Base-by-base conservation (phyloP, 371 early-diverging fungal genomes). In the Apophysomyces variabilis region DNA sequence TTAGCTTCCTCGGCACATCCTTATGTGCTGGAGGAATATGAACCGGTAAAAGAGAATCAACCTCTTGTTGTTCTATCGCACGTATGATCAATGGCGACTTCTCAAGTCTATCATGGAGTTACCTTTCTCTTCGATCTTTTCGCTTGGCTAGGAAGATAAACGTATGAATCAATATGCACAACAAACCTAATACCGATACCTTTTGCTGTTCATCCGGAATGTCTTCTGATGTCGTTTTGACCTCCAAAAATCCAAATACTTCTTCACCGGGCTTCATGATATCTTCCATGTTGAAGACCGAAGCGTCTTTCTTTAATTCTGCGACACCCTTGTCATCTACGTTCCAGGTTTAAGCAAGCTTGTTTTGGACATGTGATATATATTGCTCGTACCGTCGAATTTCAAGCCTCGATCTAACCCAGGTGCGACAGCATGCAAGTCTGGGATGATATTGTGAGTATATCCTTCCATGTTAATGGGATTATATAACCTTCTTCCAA, bases 391-490 rank as follows among this genome's bases (percentile, higher is more conserved):
- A 77, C 78, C 80, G 59, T 77, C 83, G 69, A 87, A 82, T 1
- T 60, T 54, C 12, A 86, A 59, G 0, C 91, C 91, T 38, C 90
- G 84, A 16, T 80, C 83, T 38, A 93, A 86, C 7, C 92, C 93
- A 14, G 90, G 90, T 5, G 91, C 84, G 21, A 83, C 72, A 1
- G 84, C 71, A 21, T 71, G 39, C 6, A 61, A 50, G 45, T 72
- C 68, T 67, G 58, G 18, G 18, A 21, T 7, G 21, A 50, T 50
- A 21, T 2, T 50, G 21, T 18, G 54, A 50, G 21, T 4, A 21
- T 26, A 26, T 26, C 3, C 32, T 26, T 26, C 32, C 32, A 26
- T 26, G 32, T 26, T 26, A 26, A 26, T 3, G 3, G 3, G 32
- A 1, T 26, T 26, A 26, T 26, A 26, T 26, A 18, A 72, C 75